Evolutionary conservation across 129 eudicot genomes (phyloP).

Genomic region (Chrysanthemum makinoi): DNA sequence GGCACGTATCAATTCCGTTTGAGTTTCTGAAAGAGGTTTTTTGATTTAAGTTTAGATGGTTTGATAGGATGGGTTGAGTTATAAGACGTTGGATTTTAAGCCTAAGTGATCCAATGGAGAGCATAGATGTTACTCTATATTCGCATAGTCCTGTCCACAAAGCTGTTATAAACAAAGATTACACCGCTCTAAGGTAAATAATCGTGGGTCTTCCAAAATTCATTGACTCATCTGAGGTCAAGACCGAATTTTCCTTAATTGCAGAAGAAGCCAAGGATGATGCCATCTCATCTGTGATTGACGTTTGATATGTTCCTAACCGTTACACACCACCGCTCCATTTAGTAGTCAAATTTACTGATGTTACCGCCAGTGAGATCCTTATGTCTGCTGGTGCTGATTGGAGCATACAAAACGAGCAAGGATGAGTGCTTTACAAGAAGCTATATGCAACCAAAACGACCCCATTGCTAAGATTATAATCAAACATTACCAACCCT

Average conservation of each 20-base stretch:
- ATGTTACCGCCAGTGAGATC: constrained; percentile 36
- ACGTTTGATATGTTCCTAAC: constrained; percentile 47
- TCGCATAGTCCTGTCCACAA: constrained; percentile 46
- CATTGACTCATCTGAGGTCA: constrained; percentile 26
- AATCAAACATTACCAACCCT: constrained; percentile 41
- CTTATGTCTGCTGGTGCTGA: constrained; percentile 52
- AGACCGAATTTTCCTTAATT: constrained; percentile 29
- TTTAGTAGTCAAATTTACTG: constrained; percentile 40
- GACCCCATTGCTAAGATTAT: constrained; percentile 42
- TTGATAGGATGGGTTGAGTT: constrained; percentile 11
- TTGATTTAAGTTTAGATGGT: constrained; percentile 18
- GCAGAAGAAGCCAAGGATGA: constrained; percentile 44
- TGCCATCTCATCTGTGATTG: constrained; percentile 37
- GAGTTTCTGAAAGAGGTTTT: constrained; percentile 2
- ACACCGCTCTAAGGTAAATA: constrained; percentile 25
- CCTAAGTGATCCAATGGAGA: constrained; percentile 32
- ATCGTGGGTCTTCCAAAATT: constrained; percentile 40
- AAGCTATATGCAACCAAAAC: constrained; percentile 44
- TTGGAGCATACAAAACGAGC: constrained; percentile 54
- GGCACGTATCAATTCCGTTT: not conserved
- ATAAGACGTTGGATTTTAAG: constrained; percentile 22
- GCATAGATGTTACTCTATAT: constrained; percentile 37
- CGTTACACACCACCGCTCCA: constrained; percentile 57
- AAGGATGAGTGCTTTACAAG: constrained; percentile 54
- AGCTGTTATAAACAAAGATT: constrained; percentile 40